phyloP scores from a whole-genome alignment of 164 flowering plant species.

The Cinnamomum chago region DNA sequence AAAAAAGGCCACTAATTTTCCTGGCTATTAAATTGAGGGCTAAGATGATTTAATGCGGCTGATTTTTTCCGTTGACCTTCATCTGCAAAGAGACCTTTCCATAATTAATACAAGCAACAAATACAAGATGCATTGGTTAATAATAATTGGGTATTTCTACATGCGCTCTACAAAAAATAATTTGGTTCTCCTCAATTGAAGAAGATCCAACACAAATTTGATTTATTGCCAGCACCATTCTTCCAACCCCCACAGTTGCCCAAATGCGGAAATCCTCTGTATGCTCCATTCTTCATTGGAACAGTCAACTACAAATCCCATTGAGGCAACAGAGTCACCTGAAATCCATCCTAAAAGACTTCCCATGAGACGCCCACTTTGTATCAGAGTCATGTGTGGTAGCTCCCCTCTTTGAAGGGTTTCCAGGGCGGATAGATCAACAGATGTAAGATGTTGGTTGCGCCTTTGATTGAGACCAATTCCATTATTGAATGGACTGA shows the following conservation, averaged over 20 bases:
- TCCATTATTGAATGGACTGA: neutral
- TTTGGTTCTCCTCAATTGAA: neutral
- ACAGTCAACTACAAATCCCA: neutral
- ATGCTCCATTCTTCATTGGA: neutral
- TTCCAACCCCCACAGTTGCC: too few relatives aligned
- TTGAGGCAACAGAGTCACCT: constrained; percentile 8
- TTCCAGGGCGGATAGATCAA: neutral
- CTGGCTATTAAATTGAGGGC: too few relatives aligned
- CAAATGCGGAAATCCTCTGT: neutral
- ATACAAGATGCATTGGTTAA: too few relatives aligned
- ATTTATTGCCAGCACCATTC: neutral
- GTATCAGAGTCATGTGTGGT: constrained; percentile 1
- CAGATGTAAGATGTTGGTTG: neutral
- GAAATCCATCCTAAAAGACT: constrained; percentile 19
- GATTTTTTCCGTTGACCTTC: too few relatives aligned
- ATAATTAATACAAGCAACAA: too few relatives aligned
- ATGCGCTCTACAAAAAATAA: neutral
- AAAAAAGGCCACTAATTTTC: too few relatives aligned
- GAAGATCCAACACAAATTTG: too few relatives aligned
- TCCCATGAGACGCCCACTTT: neutral
- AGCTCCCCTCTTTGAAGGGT: constrained; percentile 14
- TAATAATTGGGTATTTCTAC: too few relatives aligned
- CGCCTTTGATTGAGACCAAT: neutral
- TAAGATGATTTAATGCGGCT: too few relatives aligned
- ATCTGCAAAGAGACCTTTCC: too few relatives aligned